Evolutionary conservation across 306 rosid genomes (phyloP).

Genomic region (Pterocarpus santalinus): DNA sequence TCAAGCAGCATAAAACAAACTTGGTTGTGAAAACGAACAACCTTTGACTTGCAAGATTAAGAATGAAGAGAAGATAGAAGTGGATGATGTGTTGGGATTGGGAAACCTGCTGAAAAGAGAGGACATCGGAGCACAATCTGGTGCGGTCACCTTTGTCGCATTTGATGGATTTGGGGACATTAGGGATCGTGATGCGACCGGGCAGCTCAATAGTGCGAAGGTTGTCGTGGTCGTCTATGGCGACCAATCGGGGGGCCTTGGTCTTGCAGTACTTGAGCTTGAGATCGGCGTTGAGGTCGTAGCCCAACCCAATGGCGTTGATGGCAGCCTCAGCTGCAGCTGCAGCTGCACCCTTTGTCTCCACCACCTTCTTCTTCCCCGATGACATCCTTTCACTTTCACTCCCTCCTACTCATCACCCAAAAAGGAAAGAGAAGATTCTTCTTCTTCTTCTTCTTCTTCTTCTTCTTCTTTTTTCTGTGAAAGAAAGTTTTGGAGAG

Average conservation of each 20-base stretch:
- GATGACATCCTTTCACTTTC: background rate
- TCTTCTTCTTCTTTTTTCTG: no score
- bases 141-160: constrained; percentile 90
- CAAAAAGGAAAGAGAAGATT: no score
- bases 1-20: background rate
- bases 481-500: no score
- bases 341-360: constrained; percentile 22
- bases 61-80: background rate
- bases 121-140: constrained; percentile 77
- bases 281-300: constrained; percentile 73
- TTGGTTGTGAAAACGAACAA: background rate
- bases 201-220: constrained; percentile 65
- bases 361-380: constrained; percentile 29
- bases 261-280: constrained; percentile 69
- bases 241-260: constrained; percentile 57
- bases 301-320: constrained; percentile 66
- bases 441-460: no score
- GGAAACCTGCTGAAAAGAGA: constrained; percentile 83
- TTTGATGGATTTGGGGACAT: constrained; percentile 82
- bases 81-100: background rate
- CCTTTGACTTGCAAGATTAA: background rate
- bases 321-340: constrained; percentile 57
- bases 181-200: constrained; percentile 64
- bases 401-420: background rate
- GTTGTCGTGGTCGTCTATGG: constrained; percentile 55